phyloP scores from a whole-genome alignment of 2,329 filamentous ascomycete genomes.

The Beauveria asiatica region DNA sequence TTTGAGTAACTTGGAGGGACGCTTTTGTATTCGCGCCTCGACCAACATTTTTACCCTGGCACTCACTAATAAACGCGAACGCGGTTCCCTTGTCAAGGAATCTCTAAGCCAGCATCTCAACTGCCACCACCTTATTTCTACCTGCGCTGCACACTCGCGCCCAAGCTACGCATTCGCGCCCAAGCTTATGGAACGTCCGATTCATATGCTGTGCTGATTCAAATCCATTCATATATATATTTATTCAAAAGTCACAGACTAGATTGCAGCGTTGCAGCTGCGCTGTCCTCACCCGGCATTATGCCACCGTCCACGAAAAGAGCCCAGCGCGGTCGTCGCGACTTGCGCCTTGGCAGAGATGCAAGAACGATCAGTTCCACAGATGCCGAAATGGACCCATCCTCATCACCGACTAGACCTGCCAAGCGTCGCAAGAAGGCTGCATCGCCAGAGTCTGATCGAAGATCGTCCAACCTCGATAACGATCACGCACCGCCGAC shows the following conservation, averaged over 20 bases:
- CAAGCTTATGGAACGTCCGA: background rate
- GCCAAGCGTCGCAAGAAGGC: conserved; percentile 55
- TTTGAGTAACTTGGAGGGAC: background rate
- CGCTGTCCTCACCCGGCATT: conserved; percentile 4
- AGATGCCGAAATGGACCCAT: conserved; percentile 36
- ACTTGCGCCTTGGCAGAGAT: conserved; percentile 29
- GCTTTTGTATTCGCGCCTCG: background rate
- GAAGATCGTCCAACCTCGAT: conserved; percentile 16
- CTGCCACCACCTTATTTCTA: background rate
- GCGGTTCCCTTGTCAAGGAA: conserved; percentile 9
- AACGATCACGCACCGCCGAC: conserved; percentile 30
- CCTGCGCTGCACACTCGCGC: background rate
- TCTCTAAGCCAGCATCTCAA: background rate
- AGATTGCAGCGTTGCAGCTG: background rate
- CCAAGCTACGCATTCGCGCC: background rate
- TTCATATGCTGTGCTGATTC: background rate
- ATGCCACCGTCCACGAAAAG: conserved; percentile 33
- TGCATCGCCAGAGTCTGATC: conserved; percentile 13
- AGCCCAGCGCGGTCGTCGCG: conserved; percentile 29
- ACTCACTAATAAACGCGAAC: conserved; percentile 11
- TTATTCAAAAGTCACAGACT: background rate
- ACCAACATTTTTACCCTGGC: background rate
- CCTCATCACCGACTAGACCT: conserved; percentile 55
- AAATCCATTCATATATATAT: background rate
- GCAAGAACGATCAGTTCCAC: conserved; percentile 16